These are phyloP conservation scores for Vigna nakashimae DNA, from an alignment of 306 rosid genomes.

Conservation along the genomic window DNA sequence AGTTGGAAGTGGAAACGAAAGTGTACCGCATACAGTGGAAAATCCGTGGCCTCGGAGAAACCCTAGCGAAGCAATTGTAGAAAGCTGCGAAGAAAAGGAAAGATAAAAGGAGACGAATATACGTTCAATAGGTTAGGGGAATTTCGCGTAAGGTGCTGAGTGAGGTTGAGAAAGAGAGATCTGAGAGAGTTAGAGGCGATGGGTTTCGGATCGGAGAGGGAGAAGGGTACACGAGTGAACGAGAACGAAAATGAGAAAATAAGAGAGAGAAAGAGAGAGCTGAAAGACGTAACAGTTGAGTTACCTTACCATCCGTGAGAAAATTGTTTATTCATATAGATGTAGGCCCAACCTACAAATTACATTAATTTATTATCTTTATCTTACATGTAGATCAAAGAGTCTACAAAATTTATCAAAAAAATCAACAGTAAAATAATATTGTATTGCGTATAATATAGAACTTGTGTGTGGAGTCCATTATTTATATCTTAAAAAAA, in stretches of 20 bases:
- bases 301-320: constrained; percentile 32
- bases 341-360: constrained; percentile 17
- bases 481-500: no score
- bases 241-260: background rate
- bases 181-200: constrained; percentile 43
- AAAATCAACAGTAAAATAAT: background rate
- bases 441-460: background rate
- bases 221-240: background rate
- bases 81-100: background rate
- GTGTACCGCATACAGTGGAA: constrained; percentile 1
- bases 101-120: background rate
- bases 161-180: constrained; percentile 47
- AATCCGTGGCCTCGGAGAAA: constrained; percentile 60
- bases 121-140: constrained; percentile 23
- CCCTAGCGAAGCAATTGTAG: constrained; percentile 57
- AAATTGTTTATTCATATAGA: constrained; percentile 37
- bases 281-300: constrained; percentile 36
- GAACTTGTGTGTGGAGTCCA: no score
- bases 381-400: background rate
- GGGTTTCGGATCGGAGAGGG: constrained; percentile 56
- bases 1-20: constrained; percentile 21
- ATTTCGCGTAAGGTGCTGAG: constrained; percentile 40
- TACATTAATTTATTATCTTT: background rate
- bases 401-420: background rate
- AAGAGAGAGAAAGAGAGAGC: constrained; percentile 21